Base-by-base conservation (phyloP, 805 yeast genomes). In the Saccharomycopsis guyanensis region DNA sequence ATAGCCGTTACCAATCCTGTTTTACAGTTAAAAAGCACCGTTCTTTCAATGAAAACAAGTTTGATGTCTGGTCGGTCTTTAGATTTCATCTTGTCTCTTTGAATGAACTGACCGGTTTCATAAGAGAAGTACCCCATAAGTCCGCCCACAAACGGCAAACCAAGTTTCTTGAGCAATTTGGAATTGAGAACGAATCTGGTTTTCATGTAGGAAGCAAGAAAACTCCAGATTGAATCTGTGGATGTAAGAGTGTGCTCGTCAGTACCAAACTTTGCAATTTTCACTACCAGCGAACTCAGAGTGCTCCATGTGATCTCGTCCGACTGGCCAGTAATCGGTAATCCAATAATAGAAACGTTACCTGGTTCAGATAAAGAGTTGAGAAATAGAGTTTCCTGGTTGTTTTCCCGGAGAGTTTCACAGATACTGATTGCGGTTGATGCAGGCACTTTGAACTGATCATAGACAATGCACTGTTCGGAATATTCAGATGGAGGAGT, bases 111-210 rank as follows among this genome's bases (percentile, higher is more conserved):
- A 0, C 95, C 95, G 64, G 85, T 91, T 60, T 91, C 98, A 59
- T 93, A 93, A 0, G 95, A 82, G 8, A 93, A 62, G 36, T 82
- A 69, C 3, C 99, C 99, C 45, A 89, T 68, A 27, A 86, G 70
- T 0, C 99, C 99, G n/a, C 98, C 97, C 47, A 78, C 66, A 56
- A 93, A 93, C 1, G 96, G 95, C 16, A 86, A 65, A 0, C 66
- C 63, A 5, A 66, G 36, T 20, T 19, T 15, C 7, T 37, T 24
- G 36, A 39, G 35, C 27, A 22, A 15, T 37, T 19, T 6, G 6
- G 43, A 40, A 8, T 25, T 46, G 37, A 40, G 55, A 29, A 45
- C 50, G 13, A 64, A 61, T 45, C 57, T 55, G 4, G 57, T 46
- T 6, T 63, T 55, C 78, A 84, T 77, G 40, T 62, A 69, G 1